Conservation (phyloP, 1,139 yeast genomes). For the Protomyces macrosporus region DNA sequence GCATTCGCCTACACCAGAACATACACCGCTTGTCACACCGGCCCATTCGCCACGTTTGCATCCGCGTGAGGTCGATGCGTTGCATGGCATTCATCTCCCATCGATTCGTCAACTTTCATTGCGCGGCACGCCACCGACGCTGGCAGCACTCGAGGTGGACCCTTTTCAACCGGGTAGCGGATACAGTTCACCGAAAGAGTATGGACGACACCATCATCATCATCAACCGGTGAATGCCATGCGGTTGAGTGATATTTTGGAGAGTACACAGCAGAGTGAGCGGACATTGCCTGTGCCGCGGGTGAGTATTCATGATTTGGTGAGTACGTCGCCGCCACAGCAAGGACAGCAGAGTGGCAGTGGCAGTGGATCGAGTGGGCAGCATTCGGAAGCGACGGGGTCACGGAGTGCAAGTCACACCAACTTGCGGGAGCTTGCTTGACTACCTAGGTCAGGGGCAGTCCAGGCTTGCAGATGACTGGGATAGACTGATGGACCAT, state of each 20-base stretch:
- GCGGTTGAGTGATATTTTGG: constrained; percentile 15
- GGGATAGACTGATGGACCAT: too few relatives aligned
- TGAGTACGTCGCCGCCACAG: background rate
- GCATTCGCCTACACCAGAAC: constrained; percentile 48
- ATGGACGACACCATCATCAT: constrained; percentile 2
- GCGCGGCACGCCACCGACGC: constrained; percentile 40
- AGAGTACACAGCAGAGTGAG: constrained; percentile 13
- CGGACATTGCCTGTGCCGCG: constrained; percentile 23
- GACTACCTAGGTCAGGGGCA: background rate
- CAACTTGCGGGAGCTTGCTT: background rate
- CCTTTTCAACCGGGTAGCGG: constrained; percentile 24
- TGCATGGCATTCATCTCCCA: constrained; percentile 41
- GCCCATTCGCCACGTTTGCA: constrained; percentile 51
- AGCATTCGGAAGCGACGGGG: background rate
- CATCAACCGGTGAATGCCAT: constrained; percentile 19
- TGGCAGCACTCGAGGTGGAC: constrained; percentile 39
- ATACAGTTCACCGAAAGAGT: constrained; percentile 14
- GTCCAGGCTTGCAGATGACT: too few relatives aligned
- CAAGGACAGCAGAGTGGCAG: background rate
- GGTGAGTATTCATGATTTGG: constrained; percentile 12
- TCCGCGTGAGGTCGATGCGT: constrained; percentile 40
- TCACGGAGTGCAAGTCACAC: background rate
- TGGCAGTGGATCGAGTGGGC: background rate
- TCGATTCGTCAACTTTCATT: constrained; percentile 41
- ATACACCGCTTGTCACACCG: constrained; percentile 56